Evolutionary conservation across 176 grass and related monocot genomes (phyloP).

Genomic region (Avena insularis): DNA sequence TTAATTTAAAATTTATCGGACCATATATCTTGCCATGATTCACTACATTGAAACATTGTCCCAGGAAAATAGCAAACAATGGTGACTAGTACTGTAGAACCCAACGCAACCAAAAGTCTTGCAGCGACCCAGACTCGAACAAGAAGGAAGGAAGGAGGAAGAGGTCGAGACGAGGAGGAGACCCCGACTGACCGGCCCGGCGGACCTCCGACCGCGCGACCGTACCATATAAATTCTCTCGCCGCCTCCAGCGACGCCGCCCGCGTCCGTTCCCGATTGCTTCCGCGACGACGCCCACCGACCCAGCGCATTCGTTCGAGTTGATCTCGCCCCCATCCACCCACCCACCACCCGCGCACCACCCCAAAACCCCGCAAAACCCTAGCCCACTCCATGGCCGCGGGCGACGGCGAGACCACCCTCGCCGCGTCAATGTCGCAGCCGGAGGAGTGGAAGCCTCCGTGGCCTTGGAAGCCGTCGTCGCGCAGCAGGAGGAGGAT

Average conservation of each 20-base stretch:
- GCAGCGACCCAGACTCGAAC: not conserved
- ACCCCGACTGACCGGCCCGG: not conserved
- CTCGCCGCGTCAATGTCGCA: not conserved
- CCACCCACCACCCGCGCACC: not conserved
- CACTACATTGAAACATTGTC: no score
- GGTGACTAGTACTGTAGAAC: no score
- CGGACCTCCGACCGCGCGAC: no score
- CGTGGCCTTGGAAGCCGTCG: not conserved
- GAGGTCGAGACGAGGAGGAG: not conserved
- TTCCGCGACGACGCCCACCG: no score
- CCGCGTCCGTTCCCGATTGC: no score
- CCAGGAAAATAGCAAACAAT: no score
- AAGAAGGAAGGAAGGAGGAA: not conserved
- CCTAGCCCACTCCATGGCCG: slow-evolving; percentile 10
- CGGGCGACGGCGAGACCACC: not conserved
- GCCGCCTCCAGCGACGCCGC: no score
- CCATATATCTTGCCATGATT: no score
- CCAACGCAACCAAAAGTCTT: no score
- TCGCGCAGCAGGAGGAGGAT: not conserved
- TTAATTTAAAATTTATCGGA: no score
- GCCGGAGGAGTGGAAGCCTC: not conserved
- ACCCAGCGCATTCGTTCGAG: no score
- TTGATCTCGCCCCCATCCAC: not conserved
- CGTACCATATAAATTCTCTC: no score
- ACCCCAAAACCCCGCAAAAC: slow-evolving; percentile 21